These are phyloP conservation scores for Hanseniaspora sp. DNA, from an alignment of 1,139 yeast genomes.

Conservation along the genomic window DNA sequence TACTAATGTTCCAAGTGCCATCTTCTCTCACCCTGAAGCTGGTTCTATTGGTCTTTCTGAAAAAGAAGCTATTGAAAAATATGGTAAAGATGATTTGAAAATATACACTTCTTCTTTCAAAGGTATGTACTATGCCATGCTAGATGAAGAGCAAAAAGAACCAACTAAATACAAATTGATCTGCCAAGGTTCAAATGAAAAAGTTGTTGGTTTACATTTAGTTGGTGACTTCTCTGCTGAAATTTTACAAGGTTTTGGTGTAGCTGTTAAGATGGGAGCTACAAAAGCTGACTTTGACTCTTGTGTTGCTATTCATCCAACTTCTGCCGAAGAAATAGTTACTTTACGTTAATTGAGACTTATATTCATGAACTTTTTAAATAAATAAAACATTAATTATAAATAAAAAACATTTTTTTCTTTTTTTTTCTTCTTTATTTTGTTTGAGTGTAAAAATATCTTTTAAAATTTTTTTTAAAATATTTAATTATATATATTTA, in stretches of 20 bases:
- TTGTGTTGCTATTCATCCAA: constrained; percentile 97
- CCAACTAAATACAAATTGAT: constrained; percentile 82
- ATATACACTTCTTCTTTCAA: constrained; percentile 72
- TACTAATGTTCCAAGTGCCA: constrained; percentile 74
- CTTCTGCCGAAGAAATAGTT: constrained; percentile 94
- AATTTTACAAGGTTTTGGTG: constrained; percentile 95
- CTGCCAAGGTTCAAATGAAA: constrained; percentile 70
- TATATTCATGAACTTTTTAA: neutral
- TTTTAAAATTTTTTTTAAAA: neutral
- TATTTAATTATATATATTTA: neutral
- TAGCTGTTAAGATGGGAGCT: constrained; percentile 95
- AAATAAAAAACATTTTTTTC: neutral
- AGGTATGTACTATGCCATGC: constrained; percentile 88
- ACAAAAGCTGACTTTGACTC: constrained; percentile 89
- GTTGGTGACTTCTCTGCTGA: constrained; percentile 87
- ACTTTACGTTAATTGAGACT: constrained; percentile 47
- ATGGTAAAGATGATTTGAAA: constrained; percentile 72
- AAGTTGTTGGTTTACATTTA: constrained; percentile 87
- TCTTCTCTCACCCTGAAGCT: constrained; percentile 95
- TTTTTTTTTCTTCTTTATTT: neutral
- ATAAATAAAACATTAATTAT: neutral
- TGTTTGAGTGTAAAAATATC: neutral
- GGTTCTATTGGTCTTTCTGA: constrained; percentile 86
- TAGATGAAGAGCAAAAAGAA: constrained; percentile 52
- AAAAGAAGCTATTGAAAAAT: constrained; percentile 60